A percentile compares a stretch with the other conserved stretches of the same genome.
These are phyloP conservation scores for Fusarium lateritium DNA, from an alignment of 2,329 filamentous ascomycete genomes.

Conservation along the genomic window DNA sequence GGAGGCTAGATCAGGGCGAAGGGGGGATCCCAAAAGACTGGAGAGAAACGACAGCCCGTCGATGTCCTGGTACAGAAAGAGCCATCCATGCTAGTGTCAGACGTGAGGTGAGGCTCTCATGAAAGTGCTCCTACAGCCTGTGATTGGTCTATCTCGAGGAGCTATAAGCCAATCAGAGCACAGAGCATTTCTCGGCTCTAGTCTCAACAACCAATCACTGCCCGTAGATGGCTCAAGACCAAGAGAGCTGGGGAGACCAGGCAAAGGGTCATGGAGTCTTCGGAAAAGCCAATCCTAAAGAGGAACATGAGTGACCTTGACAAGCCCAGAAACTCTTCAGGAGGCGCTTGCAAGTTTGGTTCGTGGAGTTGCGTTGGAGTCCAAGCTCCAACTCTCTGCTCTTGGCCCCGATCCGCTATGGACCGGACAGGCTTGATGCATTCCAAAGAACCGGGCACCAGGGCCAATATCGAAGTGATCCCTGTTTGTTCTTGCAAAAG, in stretches of 20 bases:
- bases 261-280: slow-evolving; percentile 44
- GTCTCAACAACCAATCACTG: slow-evolving; percentile 25
- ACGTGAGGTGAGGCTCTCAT: slow-evolving; percentile 55
- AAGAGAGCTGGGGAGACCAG: slow-evolving; percentile 38
- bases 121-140: slow-evolving; percentile 47
- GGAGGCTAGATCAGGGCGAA: slow-evolving; percentile 35
- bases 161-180: slow-evolving; percentile 25
- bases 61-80: slow-evolving; percentile 43
- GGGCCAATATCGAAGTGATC: slow-evolving; percentile 24
- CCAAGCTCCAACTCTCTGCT: slow-evolving; percentile 22
- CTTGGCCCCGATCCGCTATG: slow-evolving; percentile 31
- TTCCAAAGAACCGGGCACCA: slow-evolving; percentile 35
- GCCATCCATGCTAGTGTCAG: slow-evolving; percentile 52
- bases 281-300: slow-evolving; percentile 45
- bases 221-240: slow-evolving; percentile 39
- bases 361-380: slow-evolving; percentile 23
- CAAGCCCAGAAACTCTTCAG: slow-evolving; percentile 35
- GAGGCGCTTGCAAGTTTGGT: slow-evolving; percentile 32
- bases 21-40: slow-evolving; percentile 39
- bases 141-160: slow-evolving; percentile 49
- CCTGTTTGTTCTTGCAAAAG: slow-evolving; percentile 35
- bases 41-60: slow-evolving; percentile 45
- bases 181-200: slow-evolving; percentile 27
- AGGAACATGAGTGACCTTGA: slow-evolving; percentile 48
- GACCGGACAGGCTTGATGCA: slow-evolving; percentile 34